A percentile compares a stretch with the other conserved stretches of the same genome.
Conservation (phyloP, 169 alveolate species). For the Plasmodium malariae region DNA sequence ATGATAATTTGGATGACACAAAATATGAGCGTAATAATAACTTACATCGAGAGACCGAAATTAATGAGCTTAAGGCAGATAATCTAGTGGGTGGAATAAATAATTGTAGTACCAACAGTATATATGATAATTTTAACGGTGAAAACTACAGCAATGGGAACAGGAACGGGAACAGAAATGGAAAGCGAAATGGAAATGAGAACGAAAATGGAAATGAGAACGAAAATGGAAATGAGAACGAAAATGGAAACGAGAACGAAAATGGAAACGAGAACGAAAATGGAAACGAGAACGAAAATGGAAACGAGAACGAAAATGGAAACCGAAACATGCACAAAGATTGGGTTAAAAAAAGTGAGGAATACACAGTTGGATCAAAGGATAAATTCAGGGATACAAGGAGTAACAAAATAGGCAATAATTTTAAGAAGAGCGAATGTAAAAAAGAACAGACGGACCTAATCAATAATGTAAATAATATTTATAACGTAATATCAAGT, state of each 20-base stretch:
- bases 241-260: not conserved
- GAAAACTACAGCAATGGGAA: not conserved
- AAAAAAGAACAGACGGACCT: not conserved
- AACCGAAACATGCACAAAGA: not conserved
- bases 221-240: not conserved
- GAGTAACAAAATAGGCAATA: conserved; percentile 9
- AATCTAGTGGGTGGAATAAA: not conserved
- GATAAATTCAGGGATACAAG: not conserved
- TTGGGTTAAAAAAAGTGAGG: conserved; percentile 7
- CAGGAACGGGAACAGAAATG: not conserved
- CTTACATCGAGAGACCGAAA: not conserved
- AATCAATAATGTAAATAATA: not conserved
- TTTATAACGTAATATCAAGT: not conserved
- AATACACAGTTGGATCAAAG: not conserved
- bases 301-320: not conserved
- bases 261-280: not conserved
- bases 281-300: not conserved
- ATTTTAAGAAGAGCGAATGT: not conserved
- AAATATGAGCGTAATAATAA: not conserved
- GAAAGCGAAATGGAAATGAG: not conserved
- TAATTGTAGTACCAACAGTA: not conserved
- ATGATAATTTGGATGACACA: not conserved
- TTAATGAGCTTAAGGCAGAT: not conserved
- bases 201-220: not conserved
- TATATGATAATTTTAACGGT: not conserved